Evolutionary conservation across 306 rosid genomes (phyloP).

Genomic region (Oemleria cerasiformis): DNA sequence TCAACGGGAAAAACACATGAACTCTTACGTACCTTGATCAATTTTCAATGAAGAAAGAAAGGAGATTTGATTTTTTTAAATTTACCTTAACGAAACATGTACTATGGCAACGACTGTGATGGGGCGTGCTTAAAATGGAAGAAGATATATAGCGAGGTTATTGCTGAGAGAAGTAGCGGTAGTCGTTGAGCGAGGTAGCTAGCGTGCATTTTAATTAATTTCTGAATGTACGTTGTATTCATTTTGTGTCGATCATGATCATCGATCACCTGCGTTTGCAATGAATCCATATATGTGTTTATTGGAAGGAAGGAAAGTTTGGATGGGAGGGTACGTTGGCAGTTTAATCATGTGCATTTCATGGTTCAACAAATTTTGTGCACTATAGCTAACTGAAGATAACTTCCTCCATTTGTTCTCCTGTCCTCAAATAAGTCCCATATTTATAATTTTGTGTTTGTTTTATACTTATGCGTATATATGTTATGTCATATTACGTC

Average conservation of each 20-base stretch:
- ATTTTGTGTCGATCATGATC: background rate
- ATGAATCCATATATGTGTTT: background rate
- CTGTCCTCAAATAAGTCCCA: background rate
- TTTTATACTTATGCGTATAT: no score
- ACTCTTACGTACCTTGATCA: background rate
- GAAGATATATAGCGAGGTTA: background rate
- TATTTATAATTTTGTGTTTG: background rate
- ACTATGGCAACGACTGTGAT: background rate
- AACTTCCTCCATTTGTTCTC: background rate
- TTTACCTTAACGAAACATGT: background rate
- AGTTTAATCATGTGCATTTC: conserved; percentile 61
- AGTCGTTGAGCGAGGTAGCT: no score
- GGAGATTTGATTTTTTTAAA: no score
- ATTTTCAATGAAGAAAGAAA: background rate
- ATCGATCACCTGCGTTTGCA: background rate
- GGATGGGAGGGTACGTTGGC: conserved; percentile 29
- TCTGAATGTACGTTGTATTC: background rate
- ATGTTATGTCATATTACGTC: no score
- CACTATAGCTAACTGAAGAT: conserved; percentile 3
- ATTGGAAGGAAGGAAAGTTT: background rate
- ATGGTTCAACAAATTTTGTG: conserved; percentile 49
- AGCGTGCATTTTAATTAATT: no score
- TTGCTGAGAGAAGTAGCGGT: no score
- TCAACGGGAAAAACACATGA: no score
- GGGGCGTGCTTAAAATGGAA: background rate